Conservation (phyloP, 768 basidiomycete genomes). For the Pulveroboletus frians region DNA sequence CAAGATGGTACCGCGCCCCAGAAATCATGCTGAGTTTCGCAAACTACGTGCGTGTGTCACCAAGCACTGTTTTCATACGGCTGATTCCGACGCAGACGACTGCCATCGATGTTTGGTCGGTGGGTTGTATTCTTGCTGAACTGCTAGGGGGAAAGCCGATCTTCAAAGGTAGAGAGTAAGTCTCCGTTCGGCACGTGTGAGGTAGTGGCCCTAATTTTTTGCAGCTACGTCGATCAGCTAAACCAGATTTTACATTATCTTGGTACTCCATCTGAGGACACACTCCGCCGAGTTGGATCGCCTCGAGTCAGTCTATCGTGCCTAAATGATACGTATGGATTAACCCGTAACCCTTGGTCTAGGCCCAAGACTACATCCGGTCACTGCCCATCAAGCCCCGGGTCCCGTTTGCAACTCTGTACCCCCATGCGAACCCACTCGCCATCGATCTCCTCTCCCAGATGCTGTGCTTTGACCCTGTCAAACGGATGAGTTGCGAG, state of each 20-base stretch:
- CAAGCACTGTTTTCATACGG: not conserved
- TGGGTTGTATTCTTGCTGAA: slow-evolving; percentile 94
- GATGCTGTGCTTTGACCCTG: slow-evolving; percentile 94
- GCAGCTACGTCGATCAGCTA: slow-evolving; percentile 93
- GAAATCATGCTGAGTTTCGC: slow-evolving; percentile 99
- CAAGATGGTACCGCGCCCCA: slow-evolving; percentile 92
- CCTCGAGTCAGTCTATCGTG: slow-evolving; percentile 61
- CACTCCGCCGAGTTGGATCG: slow-evolving; percentile 91
- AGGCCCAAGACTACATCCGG: slow-evolving; percentile 98
- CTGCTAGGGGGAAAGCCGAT: slow-evolving; percentile 90
- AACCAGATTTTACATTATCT: slow-evolving; percentile 98
- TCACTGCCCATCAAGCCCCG: slow-evolving; percentile 96
- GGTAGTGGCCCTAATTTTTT: slow-evolving; percentile 2
- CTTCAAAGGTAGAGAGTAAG: slow-evolving; percentile 95
- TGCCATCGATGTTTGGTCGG: slow-evolving; percentile 93
- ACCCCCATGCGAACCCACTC: slow-evolving; percentile 89
- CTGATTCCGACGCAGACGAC: slow-evolving; percentile 54
- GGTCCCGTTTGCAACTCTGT: slow-evolving; percentile 86
- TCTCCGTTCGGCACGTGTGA: slow-evolving; percentile 3
- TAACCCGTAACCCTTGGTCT: slow-evolving; percentile 8
- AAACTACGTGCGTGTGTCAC: slow-evolving; percentile 64
- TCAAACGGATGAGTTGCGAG: slow-evolving; percentile 93
- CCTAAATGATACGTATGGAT: not conserved
- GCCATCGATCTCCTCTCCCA: slow-evolving; percentile 90
- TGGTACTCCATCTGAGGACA: slow-evolving; percentile 97